Evolutionary conservation across 2,329 filamentous ascomycete genomes (phyloP).

Genomic region (Colletotrichum paranaense): DNA sequence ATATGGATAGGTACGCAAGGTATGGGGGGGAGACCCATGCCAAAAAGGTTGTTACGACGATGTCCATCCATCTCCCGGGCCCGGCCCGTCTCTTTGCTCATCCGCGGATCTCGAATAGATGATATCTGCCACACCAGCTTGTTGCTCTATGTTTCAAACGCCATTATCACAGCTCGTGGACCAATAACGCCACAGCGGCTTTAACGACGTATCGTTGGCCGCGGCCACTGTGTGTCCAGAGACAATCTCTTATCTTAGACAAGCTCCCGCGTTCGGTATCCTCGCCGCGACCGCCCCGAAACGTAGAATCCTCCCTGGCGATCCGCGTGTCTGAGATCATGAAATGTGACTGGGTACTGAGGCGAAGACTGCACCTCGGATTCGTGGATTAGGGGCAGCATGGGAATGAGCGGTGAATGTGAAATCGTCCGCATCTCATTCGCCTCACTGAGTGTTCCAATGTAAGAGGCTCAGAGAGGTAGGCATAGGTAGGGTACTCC

Average conservation of each 20-base stretch:
- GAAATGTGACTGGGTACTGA: no score
- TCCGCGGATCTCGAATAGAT: background rate
- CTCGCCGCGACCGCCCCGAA: background rate
- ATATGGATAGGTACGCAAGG: no score
- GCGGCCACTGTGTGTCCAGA: no score
- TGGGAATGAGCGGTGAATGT: slow-evolving; percentile 27
- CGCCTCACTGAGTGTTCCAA: background rate
- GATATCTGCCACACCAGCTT: background rate
- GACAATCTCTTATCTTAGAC: background rate
- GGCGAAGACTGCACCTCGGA: background rate
- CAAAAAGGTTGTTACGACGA: background rate
- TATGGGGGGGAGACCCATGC: background rate
- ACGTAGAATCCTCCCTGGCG: background rate
- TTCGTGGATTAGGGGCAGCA: background rate
- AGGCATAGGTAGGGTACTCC: background rate
- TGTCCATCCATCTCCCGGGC: background rate
- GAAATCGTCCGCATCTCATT: slow-evolving; percentile 2
- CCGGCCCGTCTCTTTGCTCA: slow-evolving; percentile 9
- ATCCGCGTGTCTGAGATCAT: background rate
- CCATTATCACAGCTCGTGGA: background rate
- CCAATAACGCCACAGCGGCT: background rate
- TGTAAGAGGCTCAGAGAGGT: background rate
- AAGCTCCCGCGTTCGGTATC: background rate
- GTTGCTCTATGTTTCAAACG: background rate
- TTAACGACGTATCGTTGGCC: background rate